Conservation (phyloP, 805 yeast species). For the Ogataea paradorogensis region DNA sequence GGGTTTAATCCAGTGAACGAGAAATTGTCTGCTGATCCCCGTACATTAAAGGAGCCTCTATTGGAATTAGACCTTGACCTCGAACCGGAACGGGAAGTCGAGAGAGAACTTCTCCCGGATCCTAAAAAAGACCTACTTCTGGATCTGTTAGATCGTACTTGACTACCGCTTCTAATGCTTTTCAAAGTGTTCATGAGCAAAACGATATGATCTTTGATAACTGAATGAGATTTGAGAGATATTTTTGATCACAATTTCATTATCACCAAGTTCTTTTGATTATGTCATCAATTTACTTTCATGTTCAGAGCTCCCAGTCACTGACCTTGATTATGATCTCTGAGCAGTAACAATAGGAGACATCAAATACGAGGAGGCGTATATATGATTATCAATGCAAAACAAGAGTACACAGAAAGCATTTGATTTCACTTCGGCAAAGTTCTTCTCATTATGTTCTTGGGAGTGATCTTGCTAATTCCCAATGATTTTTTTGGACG, state of each 20-base stretch:
- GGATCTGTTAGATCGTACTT: slow-evolving; percentile 14
- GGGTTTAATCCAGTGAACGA: slow-evolving; percentile 15
- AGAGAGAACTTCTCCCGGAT: slow-evolving; percentile 6
- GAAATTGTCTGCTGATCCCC: slow-evolving; percentile 7
- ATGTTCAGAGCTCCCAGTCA: no score
- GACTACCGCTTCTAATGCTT: slow-evolving; percentile 9
- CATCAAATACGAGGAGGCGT: no score
- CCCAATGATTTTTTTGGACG: no score
- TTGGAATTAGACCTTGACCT: slow-evolving; percentile 12
- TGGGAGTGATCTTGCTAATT: no score
- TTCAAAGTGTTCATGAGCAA: slow-evolving; percentile 38
- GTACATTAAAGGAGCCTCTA: slow-evolving; percentile 4
- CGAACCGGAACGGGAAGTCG: slow-evolving; percentile 15
- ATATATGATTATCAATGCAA: no score
- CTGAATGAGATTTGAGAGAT: neutral
- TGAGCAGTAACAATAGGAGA: no score
- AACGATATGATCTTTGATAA: neutral
- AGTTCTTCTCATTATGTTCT: no score
- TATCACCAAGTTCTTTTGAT: neutral
- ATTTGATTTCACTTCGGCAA: no score
- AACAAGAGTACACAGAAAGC: no score
- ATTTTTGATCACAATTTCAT: neutral
- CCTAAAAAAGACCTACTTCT: slow-evolving; percentile 16
- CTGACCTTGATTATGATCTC: no score
- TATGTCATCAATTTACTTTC: neutral